phyloP scores from a whole-genome alignment of 1,139 yeast genomes.

The Meyerozyma guilliermondii region DNA sequence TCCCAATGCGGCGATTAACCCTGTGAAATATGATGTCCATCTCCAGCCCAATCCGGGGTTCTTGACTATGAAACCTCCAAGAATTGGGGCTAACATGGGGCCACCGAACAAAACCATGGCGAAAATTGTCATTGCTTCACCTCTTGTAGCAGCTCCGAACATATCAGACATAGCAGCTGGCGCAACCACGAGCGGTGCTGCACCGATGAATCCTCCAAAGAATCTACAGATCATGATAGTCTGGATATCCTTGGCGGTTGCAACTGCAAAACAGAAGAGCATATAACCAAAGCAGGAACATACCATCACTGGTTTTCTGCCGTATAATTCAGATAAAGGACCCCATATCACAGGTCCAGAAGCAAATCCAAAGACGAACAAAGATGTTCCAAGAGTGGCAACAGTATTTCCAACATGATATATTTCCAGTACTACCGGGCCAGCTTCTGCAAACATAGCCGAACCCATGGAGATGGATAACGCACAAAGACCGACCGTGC shows the following conservation, averaged over 20 bases:
- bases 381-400: constrained; percentile 60
- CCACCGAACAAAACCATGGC: constrained; percentile 67
- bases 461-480: constrained; percentile 55
- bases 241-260: constrained; percentile 68
- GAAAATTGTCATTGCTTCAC: constrained; percentile 64
- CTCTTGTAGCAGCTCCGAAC: constrained; percentile 57
- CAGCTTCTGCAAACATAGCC: constrained; percentile 56
- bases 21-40: constrained; percentile 54
- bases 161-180: constrained; percentile 82
- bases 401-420: constrained; percentile 53
- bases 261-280: constrained; percentile 64
- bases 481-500: constrained; percentile 30
- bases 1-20: constrained; percentile 40
- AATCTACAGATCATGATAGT: constrained; percentile 70
- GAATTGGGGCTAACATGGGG: constrained; percentile 71
- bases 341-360: constrained; percentile 81
- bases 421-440: constrained; percentile 30
- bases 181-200: constrained; percentile 76
- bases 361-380: constrained; percentile 78
- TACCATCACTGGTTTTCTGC: constrained; percentile 57
- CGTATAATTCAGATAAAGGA: constrained; percentile 71
- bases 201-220: constrained; percentile 71
- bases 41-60: constrained; percentile 44
- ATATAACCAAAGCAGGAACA: constrained; percentile 52
- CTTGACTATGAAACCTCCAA: constrained; percentile 34